phyloP scores from a whole-genome alignment of 2,329 filamentous ascomycete species.

The Metarhizium album region DNA sequence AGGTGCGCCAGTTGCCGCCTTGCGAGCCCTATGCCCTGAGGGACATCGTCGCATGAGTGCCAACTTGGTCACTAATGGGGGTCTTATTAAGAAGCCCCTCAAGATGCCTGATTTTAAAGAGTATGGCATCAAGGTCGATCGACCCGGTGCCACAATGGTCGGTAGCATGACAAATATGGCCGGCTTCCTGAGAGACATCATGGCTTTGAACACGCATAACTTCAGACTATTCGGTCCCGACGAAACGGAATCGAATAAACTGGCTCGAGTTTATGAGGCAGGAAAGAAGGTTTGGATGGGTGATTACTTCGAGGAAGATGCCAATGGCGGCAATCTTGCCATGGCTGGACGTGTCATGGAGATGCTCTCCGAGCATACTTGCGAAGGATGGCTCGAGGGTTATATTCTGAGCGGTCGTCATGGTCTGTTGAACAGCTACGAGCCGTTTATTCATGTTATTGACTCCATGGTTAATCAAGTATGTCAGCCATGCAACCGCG shows the following conservation, averaged over 20 bases:
- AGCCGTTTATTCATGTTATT: conserved; percentile 74
- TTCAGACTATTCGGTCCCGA: conserved; percentile 73
- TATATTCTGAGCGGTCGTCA: conserved; percentile 67
- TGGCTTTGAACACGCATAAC: conserved; percentile 51
- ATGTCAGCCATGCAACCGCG: conserved; percentile 8
- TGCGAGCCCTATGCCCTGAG: conserved; percentile 53
- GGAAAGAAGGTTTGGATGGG: conserved; percentile 75
- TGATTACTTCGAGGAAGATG: conserved; percentile 67
- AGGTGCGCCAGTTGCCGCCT: conserved; percentile 51
- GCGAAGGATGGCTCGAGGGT: conserved; percentile 71
- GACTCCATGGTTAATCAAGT: conserved; percentile 76
- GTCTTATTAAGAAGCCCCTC: conserved; percentile 54
- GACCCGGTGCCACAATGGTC: conserved; percentile 43
- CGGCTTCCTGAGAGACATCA: conserved; percentile 54
- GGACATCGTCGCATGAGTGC: conserved; percentile 64
- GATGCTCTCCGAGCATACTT: conserved; percentile 73
- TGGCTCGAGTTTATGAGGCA: conserved; percentile 58
- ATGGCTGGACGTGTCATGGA: conserved; percentile 66
- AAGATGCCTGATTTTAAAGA: conserved; percentile 59
- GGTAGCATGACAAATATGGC: conserved; percentile 63
- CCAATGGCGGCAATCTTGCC: conserved; percentile 62
- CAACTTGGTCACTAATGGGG: conserved; percentile 66
- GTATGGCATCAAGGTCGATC: conserved; percentile 53
- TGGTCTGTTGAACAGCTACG: conserved; percentile 69
- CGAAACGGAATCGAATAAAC: conserved; percentile 74